Evolutionary conservation across 2,329 filamentous ascomycete species (phyloP).

Genomic region (Elsinoe necatrix): DNA sequence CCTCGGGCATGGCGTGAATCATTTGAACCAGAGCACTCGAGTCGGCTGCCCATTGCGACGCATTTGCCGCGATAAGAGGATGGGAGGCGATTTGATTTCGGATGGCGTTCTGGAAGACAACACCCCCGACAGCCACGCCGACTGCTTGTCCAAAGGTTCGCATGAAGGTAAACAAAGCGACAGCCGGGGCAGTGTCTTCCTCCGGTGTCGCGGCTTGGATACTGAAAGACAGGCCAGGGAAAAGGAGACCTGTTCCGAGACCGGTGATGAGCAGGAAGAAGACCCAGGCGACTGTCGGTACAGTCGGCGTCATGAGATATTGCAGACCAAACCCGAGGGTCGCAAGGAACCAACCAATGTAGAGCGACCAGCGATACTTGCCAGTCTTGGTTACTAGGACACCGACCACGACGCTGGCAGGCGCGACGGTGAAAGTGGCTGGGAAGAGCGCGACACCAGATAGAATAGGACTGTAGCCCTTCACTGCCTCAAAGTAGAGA

Average conservation of each 20-base stretch:
- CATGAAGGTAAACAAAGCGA: conserved; percentile 37
- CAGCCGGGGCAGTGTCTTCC: conserved; percentile 30
- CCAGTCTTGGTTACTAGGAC: conserved; percentile 26
- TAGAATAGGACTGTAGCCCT: conserved; percentile 31
- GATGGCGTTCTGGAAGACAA: conserved; percentile 39
- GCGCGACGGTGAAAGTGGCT: conserved; percentile 23
- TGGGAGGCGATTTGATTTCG: conserved; percentile 42
- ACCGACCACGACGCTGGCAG: conserved; percentile 19
- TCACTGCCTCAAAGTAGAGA: conserved; percentile 37
- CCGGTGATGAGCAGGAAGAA: conserved; percentile 34
- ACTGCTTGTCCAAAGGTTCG: conserved; percentile 40
- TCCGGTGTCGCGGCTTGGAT: conserved; percentile 35
- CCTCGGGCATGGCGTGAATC: conserved; percentile 46
- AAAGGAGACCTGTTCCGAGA: conserved; percentile 34
- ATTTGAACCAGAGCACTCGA: conserved; percentile 51
- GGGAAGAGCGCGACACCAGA: conserved; percentile 35
- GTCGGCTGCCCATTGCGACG: conserved; percentile 46
- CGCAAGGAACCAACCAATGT: conserved; percentile 49
- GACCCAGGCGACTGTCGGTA: conserved; percentile 34
- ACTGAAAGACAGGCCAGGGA: conserved; percentile 35
- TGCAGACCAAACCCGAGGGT: conserved; percentile 36
- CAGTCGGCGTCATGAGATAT: conserved; percentile 31
- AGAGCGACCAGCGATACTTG: conserved; percentile 45
- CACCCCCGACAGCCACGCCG: conserved; percentile 37
- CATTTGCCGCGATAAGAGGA: conserved; percentile 41